Base-by-base conservation (phyloP, 345 rosid species). In the Gossypium herbaceum region DNA sequence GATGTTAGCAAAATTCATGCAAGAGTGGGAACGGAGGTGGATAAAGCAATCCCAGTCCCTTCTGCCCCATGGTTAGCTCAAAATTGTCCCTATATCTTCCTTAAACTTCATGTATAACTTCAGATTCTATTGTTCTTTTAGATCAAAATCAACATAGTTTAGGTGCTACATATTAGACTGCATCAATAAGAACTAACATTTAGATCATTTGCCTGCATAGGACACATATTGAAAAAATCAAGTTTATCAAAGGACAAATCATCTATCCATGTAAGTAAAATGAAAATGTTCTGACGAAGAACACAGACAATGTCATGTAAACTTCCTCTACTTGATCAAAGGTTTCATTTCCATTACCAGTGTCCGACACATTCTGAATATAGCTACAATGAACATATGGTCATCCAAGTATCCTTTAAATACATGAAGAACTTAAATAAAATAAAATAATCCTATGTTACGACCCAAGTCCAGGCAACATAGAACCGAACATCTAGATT, bases 321-420 rank as follows among this genome's bases (percentile, higher is more conserved):
- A 68, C 39, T 44, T 68, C 43, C 57, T 64, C 27, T n/a, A 41
- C 68, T 68, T 51, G 17, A 70, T 70, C 73, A 70, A 70, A 70
- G 25, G 27, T 52, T n/a, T 16, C 47, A 52, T 51, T 70, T 34
- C 7, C 41, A 34, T 34, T 34, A 34, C 41, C 41, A 5, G 41
- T 55, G 59, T 0, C 4, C 3, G 25, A 55, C 24, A n/a, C 59
- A 55, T 19, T 8, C 19, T 55, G 10, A 55, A 2, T 3, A 8
- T 55, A 19, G 59, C 13, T 55, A 55, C 9, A 24, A 24, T 1
- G 8, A 51, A 13, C 56, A 51, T 15, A 51, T 51, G 56, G 5
- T 51, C 19, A 16, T 13, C 56, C 17, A 15, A 51, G 56, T 51
- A 51, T 7, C 16, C 56, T 13, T 51, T 1, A 13, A 51, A 51